Conservation (phyloP, 257 asterid genomes). For the Nicotiana benthamiana region DNA sequence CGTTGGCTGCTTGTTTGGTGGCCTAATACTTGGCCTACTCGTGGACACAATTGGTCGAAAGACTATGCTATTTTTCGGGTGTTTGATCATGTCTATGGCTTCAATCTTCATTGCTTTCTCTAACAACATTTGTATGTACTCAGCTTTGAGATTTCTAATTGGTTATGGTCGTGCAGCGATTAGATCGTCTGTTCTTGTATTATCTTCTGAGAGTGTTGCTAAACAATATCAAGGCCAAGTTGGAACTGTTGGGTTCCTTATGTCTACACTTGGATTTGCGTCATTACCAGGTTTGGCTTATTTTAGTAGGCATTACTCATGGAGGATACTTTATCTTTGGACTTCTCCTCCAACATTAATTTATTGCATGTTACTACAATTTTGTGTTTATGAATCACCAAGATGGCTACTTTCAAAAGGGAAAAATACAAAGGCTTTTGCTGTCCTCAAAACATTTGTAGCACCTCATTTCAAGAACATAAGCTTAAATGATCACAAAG, state of each 20-base stretch:
- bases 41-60: conserved; percentile 44
- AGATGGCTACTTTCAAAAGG: conserved; percentile 37
- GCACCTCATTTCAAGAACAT: neutral
- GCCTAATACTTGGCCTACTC: conserved; percentile 25
- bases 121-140: conserved; percentile 38
- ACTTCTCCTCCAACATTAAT: conserved; percentile 25
- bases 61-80: conserved; percentile 28
- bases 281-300: conserved; percentile 38
- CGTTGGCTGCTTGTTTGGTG: conserved; percentile 38
- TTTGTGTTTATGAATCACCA: conserved; percentile 38
- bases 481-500: too few relatives aligned
- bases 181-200: conserved; percentile 34
- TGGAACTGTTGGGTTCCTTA: conserved; percentile 31
- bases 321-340: conserved; percentile 38
- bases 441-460: neutral
- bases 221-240: conserved; percentile 33
- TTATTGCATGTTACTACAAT: conserved; percentile 31
- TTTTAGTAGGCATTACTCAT: conserved; percentile 21
- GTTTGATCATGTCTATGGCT: conserved; percentile 30
- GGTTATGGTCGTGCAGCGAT: conserved; percentile 39
- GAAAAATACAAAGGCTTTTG: conserved; percentile 12
- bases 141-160: conserved; percentile 23
- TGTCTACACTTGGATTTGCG: conserved; percentile 32
- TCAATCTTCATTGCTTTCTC: conserved; percentile 28
- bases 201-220: conserved; percentile 39